Evolutionary conservation across 1,284 basidiomycete genomes (phyloP).

Genomic region (Tylopilus sp.): DNA sequence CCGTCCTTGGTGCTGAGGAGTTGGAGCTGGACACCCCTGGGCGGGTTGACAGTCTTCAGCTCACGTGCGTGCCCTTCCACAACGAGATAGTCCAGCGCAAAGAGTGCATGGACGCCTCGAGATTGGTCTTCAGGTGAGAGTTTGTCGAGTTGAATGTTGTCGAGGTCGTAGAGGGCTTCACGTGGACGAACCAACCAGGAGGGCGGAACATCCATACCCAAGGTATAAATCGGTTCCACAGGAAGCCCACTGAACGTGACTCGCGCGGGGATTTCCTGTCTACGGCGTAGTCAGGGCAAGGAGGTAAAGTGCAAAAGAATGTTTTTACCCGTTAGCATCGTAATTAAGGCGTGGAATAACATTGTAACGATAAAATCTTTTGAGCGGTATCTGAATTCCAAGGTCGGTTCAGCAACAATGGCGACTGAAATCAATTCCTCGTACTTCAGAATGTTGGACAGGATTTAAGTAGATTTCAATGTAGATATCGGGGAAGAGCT

Average conservation of each 20-base stretch:
- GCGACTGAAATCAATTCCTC: conserved; percentile 9
- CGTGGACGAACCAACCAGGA: conserved; percentile 92
- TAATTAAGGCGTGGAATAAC: conserved; percentile 61
- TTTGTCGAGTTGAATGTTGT: conserved; percentile 85
- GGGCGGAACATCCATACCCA: conserved; percentile 85
- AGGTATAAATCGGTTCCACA: conserved; percentile 79
- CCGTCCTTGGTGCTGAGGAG: conserved; percentile 47
- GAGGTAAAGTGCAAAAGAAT: background rate
- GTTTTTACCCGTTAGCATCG: conserved; percentile 66
- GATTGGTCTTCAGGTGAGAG: conserved; percentile 54
- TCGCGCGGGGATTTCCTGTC: conserved; percentile 50
- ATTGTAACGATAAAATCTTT: conserved; percentile 90
- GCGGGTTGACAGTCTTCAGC: conserved; percentile 54
- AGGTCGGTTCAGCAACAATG: background rate
- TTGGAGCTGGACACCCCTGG: conserved; percentile 84
- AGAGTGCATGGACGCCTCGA: conserved; percentile 71
- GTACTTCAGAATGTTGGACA: conserved; percentile 59
- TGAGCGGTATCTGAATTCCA: conserved; percentile 70
- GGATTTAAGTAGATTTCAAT: conserved; percentile 80
- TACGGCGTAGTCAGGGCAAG: conserved; percentile 25
- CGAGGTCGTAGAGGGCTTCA: conserved; percentile 88
- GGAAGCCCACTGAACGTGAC: conserved; percentile 55
- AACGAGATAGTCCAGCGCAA: conserved; percentile 87
- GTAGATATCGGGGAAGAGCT: conserved; percentile 58
- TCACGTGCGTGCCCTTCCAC: conserved; percentile 94